phyloP scores from a whole-genome alignment of 345 rosid genomes.

The Rhodomyrtus tomentosa region DNA sequence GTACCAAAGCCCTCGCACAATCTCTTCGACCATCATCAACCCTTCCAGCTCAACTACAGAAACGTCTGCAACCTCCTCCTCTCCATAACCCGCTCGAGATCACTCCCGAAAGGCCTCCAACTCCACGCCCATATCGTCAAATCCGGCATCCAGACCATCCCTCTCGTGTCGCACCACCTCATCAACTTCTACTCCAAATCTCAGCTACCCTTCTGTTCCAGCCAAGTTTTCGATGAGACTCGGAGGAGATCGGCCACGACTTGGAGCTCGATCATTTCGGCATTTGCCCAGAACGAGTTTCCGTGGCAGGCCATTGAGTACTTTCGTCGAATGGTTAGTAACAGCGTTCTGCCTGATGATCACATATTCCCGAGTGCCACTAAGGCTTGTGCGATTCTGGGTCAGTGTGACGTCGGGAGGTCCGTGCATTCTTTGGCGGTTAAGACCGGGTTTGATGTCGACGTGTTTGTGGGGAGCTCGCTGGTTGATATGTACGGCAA shows the following conservation, averaged over 20 bases:
- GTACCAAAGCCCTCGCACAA: not conserved
- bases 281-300: slow-evolving; percentile 71
- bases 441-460: slow-evolving; percentile 50
- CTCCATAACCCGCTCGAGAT: slow-evolving; percentile 38
- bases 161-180: slow-evolving; percentile 69
- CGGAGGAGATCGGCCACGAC: slow-evolving; percentile 43
- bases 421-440: slow-evolving; percentile 48
- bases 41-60: slow-evolving; percentile 31
- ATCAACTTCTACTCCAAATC: slow-evolving; percentile 83
- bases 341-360: slow-evolving; percentile 45
- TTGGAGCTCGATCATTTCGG: slow-evolving; percentile 86
- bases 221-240: slow-evolving; percentile 46
- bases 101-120: slow-evolving; percentile 51
- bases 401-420: slow-evolving; percentile 40
- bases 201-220: slow-evolving; percentile 48
- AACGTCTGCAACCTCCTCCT: slow-evolving; percentile 46
- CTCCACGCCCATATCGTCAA: slow-evolving; percentile 68
- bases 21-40: not conserved
- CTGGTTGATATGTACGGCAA: slow-evolving; percentile 78
- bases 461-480: slow-evolving; percentile 81
- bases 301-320: slow-evolving; percentile 60
- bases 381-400: slow-evolving; percentile 63
- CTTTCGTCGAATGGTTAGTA: slow-evolving; percentile 47
- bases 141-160: slow-evolving; percentile 49
- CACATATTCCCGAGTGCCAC: slow-evolving; percentile 70